These are phyloP conservation scores for Trametes elegans DNA, from an alignment of 768 basidiomycete species.

Conservation along the genomic window DNA sequence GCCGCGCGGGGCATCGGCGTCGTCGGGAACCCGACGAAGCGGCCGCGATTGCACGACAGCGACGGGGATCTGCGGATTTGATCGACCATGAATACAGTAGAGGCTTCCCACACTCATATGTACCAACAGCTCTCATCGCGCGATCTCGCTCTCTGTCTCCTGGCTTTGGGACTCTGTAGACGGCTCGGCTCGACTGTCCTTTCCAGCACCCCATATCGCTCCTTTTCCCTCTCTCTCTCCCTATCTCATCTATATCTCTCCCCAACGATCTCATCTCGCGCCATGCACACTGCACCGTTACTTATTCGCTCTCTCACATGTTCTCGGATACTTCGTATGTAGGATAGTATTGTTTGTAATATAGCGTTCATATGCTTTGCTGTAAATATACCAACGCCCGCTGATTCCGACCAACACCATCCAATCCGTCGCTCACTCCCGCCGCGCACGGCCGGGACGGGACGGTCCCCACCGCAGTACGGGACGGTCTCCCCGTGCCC, in stretches of 20 bases:
- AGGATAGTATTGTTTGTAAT: conserved; percentile 23
- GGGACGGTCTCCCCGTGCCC: conserved; percentile 8
- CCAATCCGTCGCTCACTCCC: background rate
- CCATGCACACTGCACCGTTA: conserved; percentile 15
- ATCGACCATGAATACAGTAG: conserved; percentile 2
- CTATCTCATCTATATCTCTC: background rate
- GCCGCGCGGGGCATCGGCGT: conserved; percentile 73
- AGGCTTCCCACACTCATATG: conserved; percentile 20
- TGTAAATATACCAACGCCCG: conserved; percentile 18
- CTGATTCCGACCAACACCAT: background rate
- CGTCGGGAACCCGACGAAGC: conserved; percentile 36
- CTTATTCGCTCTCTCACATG: conserved; percentile 22
- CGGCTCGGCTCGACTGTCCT: conserved; percentile 7
- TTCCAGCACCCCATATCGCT: background rate
- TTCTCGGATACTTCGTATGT: conserved; percentile 20
- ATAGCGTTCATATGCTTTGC: conserved; percentile 16
- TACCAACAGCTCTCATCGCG: conserved; percentile 14
- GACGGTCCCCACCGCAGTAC: background rate
- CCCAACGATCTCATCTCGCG: background rate
- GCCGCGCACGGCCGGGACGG: too few relatives aligned
- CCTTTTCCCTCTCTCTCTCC: background rate
- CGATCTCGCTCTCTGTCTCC: conserved; percentile 1
- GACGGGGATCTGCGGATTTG: conserved; percentile 39
- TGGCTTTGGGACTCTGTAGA: conserved; percentile 21
- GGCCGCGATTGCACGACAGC: conserved; percentile 51